phyloP scores from a whole-genome alignment of 495 filamentous ascomycete species.

The Hypoxylon subgilvum region DNA sequence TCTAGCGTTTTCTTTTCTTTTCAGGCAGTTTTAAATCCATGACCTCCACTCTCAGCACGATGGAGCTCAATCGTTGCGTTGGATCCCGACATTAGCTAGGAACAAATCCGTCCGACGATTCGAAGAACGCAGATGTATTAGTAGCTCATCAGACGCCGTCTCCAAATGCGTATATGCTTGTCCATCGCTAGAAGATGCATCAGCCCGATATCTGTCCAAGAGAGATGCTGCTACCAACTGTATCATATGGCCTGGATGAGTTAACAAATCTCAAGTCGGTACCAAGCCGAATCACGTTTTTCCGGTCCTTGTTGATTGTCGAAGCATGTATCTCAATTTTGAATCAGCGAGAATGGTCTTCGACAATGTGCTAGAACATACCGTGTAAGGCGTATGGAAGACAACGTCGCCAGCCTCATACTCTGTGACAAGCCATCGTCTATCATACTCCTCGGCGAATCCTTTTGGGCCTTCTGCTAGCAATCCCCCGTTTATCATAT shows the following conservation, averaged over 20 bases:
- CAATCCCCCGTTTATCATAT: slow-evolving; percentile 61
- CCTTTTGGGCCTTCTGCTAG: slow-evolving; percentile 49
- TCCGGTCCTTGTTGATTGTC: slow-evolving; percentile 60
- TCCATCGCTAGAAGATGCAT: slow-evolving; percentile 35
- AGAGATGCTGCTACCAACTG: slow-evolving; percentile 18
- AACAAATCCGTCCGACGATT: no score
- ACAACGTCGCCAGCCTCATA: slow-evolving; percentile 69
- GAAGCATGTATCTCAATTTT: slow-evolving; percentile 60
- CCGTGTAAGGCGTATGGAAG: slow-evolving; percentile 62
- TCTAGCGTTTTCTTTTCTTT: no score
- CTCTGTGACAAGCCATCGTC: slow-evolving; percentile 60
- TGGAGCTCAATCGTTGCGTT: no score
- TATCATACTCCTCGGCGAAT: slow-evolving; percentile 50
- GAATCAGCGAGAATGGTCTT: neutral
- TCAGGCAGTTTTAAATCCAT: no score
- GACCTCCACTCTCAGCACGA: no score
- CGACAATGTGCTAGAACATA: slow-evolving; percentile 31
- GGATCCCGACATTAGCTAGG: no score
- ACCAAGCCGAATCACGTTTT: slow-evolving; percentile 62
- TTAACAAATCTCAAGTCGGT: slow-evolving; percentile 64
- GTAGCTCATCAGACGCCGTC: slow-evolving; percentile 30
- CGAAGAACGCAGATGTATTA: no score
- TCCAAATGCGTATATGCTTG: slow-evolving; percentile 30
- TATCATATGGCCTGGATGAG: slow-evolving; percentile 57
- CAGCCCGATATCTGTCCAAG: neutral